Base-by-base conservation (phyloP, 1,139 yeast genomes). In the Sugiyamaella neomexicana region DNA sequence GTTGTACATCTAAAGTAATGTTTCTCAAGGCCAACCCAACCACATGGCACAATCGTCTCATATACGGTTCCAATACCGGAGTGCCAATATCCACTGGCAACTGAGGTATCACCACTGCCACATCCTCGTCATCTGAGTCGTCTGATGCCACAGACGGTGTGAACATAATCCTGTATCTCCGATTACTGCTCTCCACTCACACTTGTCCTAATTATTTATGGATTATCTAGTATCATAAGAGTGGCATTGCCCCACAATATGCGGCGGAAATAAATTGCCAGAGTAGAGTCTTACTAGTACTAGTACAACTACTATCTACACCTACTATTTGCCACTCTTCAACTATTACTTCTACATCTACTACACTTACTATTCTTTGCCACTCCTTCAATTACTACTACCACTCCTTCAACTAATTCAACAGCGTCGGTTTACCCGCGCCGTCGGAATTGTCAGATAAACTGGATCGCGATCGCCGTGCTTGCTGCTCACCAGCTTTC, bases 11-110 rank as follows among this genome's bases (percentile, higher is more conserved):
- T 25, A 51, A 41, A 13, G 51, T 50, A 38, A 64, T 54, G 46
- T 58, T 59, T 37, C 62, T 55, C 42, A 58, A 56, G 8, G 59
- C 59, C 13, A 60, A 48, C 29, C 60, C 67, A 42, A 53, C 56
- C 8, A 60, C 55, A 57, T 64, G 69, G 23, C 67, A 52, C 40
- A 66, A 47, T 42, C 42, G 43, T 52, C 45, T 40, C 58, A 56
- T 60, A 12, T 49, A 10, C 6, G 60, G 59, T 50, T 51, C 58
- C 13, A 65, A 42, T 10, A 63, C 54, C 9, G 66, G 64, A 9
- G 49, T 39, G 25, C 61, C 63, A 46, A 54, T 47, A 27, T 57
- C 55, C 2, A 41, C 38, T 13, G 62, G 56, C 57, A 58, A 36
- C 45, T 55, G 60, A 32, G 58, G 60, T 27, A 52, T 46, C 25